Conservation (phyloP, 257 asterid species). For the Lycium ferocissimum region DNA sequence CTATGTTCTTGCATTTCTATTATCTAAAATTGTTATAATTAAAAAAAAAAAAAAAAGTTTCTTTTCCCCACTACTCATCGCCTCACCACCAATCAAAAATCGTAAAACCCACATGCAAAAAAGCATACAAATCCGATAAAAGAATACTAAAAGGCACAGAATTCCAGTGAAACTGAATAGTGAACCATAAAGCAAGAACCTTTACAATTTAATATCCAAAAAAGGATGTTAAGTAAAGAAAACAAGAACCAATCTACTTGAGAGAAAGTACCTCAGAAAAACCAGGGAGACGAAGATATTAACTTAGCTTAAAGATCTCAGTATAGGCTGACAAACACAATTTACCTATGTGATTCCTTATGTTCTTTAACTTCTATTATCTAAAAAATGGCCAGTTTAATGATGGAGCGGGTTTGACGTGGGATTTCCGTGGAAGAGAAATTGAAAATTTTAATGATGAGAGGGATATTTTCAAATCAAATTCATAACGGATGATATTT, state of each 20-base stretch:
- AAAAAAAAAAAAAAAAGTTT: neutral
- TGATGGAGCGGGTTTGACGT: too few relatives aligned
- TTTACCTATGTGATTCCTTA: too few relatives aligned
- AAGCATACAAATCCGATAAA: neutral
- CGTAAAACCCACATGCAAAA: neutral
- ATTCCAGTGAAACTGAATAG: neutral
- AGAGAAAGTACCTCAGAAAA: neutral
- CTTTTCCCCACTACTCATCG: neutral
- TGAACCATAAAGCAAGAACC: neutral
- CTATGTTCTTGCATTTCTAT: neutral
- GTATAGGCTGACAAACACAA: too few relatives aligned
- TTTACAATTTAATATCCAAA: neutral
- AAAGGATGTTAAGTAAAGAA: neutral
- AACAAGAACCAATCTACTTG: neutral
- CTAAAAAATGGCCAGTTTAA: too few relatives aligned
- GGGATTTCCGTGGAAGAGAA: too few relatives aligned
- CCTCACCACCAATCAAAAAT: neutral
- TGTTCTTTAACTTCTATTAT: too few relatives aligned
- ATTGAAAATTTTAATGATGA: too few relatives aligned
- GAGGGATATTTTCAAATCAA: too few relatives aligned
- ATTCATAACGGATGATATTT: too few relatives aligned
- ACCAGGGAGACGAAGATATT: too few relatives aligned
- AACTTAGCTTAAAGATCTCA: too few relatives aligned
- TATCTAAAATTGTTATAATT: neutral
- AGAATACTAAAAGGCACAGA: neutral